Base-by-base conservation (phyloP, 306 rosid genomes). In the Dalbergia cochinchinensis region DNA sequence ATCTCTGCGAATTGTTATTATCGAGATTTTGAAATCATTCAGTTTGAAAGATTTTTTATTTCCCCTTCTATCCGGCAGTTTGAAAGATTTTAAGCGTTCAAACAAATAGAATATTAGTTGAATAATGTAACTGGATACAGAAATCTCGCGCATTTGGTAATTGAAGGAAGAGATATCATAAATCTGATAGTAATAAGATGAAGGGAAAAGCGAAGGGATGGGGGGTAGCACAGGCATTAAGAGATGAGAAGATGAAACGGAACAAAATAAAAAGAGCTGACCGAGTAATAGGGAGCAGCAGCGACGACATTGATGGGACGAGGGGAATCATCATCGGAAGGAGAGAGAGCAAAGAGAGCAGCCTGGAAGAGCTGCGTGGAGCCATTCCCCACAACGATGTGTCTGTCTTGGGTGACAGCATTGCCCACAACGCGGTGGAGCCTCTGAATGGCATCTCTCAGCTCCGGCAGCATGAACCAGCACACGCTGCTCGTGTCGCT, bases 271-370 rank as follows among this genome's bases (percentile, higher is more conserved):
- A 0, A 20, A 20, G 1, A 20, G 22, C 22, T 20, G 1, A 94
- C 97, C 89, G 97, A 94, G 74, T 92, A 91, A 85, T 82, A 87
- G 79, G 99, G 97, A 37, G 92, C 85, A 8, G 92, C 89, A 62
- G 90, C 88, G 2, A 94, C 89, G 19, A 94, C 90, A 39, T 81
- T 82, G 66, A 88, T 48, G 12, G 97, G 91, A 4, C 63, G 26
- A 8, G 90, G 11, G 5, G 79, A n/a, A n/a, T n/a, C n/a, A n/a
- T n/a, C 19, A 5, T 76, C 39, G 0, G 87, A 72, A 50, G 90
- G 10, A 45, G 90, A 79, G 74, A 91, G 94, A 67, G 97, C 97
- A 37, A 77, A 89, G 11, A 94, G 42, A 8, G 86, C 73, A 51
- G 97, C 97, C 13, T 87, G 93, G 35, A 74, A 92, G 50, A 92